Base-by-base conservation (phyloP, 352 stramenopile genomes). In the Blastocystis sp. region DNA sequence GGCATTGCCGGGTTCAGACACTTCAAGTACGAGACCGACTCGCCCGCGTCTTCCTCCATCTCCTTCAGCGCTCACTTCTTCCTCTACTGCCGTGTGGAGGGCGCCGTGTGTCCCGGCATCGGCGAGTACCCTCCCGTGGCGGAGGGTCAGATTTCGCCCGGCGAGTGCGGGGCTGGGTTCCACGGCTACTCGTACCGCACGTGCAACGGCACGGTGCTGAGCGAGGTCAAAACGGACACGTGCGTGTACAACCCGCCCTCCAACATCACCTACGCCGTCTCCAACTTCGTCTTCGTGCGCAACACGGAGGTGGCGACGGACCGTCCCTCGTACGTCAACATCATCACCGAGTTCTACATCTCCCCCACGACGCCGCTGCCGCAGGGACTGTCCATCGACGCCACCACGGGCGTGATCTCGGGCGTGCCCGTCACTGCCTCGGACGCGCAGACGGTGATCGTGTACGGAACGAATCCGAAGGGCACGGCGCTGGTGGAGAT, bases 191-290 rank as follows among this genome's bases (percentile, higher is more conserved):
- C 60, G 60, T 65, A 65, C 60, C 60, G 60, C 60, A 65, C 60
- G 60, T 65, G 60, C 60, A 33, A 26, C 26, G 60, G 60, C 6
- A 33, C 21, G 21, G 60, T 26, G 60, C 26, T 65, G 60, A 33
- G 60, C 26, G 60, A 65, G 21, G 12, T 80, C 70, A 80, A 80
- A 9, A 80, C 21, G 9, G 70, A 80, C 33, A 66, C 33, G 24
- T 80, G 70, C 65, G 37, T 66, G 31, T 50, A 80, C n/a, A 80
- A 80, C 4, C 21, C 60, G n/a, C 60, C 60, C 9, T n/a, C 21
- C 4, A 65, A 33, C 21, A 65, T 65, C 21, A 65, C 10, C 41
- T 78, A 78, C 29, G 3, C 37, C 21, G 10, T 39, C 4, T 21
- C 10, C n/a, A 33, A 26, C 63, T 37, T 45, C 2, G 29, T 41